Base-by-base conservation (phyloP, 257 asterid genomes). In the Nicotiana knightiana region DNA sequence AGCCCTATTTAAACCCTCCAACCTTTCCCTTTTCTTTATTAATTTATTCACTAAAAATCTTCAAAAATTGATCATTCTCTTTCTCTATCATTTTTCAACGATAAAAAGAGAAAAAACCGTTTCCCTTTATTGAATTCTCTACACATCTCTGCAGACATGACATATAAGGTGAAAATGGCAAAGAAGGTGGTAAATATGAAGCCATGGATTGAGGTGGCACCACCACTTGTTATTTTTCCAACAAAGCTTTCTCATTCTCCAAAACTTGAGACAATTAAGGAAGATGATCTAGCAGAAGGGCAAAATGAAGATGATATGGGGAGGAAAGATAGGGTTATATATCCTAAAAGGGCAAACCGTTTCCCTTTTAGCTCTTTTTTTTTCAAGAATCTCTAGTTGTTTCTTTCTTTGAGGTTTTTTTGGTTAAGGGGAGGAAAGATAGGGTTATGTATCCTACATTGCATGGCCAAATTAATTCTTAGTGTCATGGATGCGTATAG, bases 251-350 rank as follows among this genome's bases (percentile, higher is more conserved):
- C 92, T 62, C 91, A 82, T 66, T 85, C 80, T 62, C 93, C 91
- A 1, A 85, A 83, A 24, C 92, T 90, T 0, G 92, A 90, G 82
- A 90, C 95, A 1, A 90, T 90, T 13, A 84, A 61, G 48, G 95
- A 91, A 85, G 77, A 51, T 51, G 94, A 84, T 13, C 13, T 79
- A 63, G 83, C 89, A 0, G 87, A 82, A 83, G 91, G 88, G 1
- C n/a, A 54, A 51, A 51, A 76, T 12, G 89, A 79, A 6, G 83
- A 67, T 67, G 75, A 68, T 10, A 43, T 21, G 24, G 24, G 24
- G 24, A 21, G 24, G 24, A 21, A 21, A 21, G 24, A 21, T 21
- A 21, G 24, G 24, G 24, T 21, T 21, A 21, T 21, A 21, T 21
- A 21, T 21, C 24, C 24, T 21, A 21, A 21, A 21, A 21, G 24